Evolutionary conservation across 1,284 basidiomycete species (phyloP).

Genomic region (Xanthoconium separans): DNA sequence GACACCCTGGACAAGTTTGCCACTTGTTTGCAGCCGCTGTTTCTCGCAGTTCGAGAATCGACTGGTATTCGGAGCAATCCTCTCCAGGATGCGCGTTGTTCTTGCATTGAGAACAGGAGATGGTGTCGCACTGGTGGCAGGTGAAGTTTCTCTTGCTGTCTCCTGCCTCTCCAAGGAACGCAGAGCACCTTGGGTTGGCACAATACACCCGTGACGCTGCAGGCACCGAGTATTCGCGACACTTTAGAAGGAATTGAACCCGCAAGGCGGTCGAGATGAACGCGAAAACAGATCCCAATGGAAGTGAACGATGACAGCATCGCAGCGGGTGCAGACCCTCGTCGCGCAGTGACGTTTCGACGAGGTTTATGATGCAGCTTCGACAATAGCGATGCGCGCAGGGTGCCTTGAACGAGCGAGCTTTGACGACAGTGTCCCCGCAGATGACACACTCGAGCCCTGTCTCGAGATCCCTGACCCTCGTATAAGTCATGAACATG

Average conservation of each 20-base stretch:
- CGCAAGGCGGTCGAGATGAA: constrained; percentile 27
- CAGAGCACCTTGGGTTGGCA: constrained; percentile 36
- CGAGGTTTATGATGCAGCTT: constrained; percentile 37
- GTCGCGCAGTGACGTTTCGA: constrained; percentile 37
- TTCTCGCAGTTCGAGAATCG: constrained; percentile 28
- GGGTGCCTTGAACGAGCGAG: constrained; percentile 26
- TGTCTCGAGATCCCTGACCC: not conserved
- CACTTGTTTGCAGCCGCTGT: constrained; percentile 36
- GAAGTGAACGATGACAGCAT: constrained; percentile 39
- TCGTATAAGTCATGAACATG: not conserved
- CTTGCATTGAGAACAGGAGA: constrained; percentile 36
- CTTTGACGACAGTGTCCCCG: constrained; percentile 6
- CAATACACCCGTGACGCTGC: constrained; percentile 42
- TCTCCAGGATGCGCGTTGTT: constrained; percentile 22
- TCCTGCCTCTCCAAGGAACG: constrained; percentile 37
- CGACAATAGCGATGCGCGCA: constrained; percentile 41
- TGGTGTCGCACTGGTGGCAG: constrained; percentile 26
- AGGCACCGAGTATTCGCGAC: constrained; percentile 31
- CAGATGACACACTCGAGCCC: constrained; percentile 25
- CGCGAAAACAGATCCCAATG: constrained; percentile 24
- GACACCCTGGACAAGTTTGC: constrained; percentile 44
- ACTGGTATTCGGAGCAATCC: constrained; percentile 22
- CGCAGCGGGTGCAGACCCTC: constrained; percentile 42
- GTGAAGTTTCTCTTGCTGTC: constrained; percentile 4
- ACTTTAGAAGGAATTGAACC: constrained; percentile 30